Base-by-base conservation (phyloP, 1,284 basidiomycete genomes). In the Marasmius fiardii region DNA sequence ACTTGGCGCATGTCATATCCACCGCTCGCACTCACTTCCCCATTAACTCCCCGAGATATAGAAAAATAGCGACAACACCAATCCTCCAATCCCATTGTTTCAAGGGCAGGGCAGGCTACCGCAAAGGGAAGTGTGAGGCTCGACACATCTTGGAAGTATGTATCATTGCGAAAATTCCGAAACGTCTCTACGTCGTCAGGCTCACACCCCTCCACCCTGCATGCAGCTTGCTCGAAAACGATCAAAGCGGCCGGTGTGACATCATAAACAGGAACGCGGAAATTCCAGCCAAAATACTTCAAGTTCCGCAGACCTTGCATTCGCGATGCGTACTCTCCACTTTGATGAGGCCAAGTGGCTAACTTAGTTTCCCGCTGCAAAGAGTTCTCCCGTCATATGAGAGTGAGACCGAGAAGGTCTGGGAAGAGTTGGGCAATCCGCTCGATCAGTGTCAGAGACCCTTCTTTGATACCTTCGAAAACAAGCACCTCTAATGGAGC, bases 201-300 rank as follows among this genome's bases (percentile, higher is more conserved):
- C 18, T 33, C 48, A 16, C n/a, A 21, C 4, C 23, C 33, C 10
- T 4, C 48, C 18, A 8, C 31, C n/a, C 26, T 14, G 6, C 2
- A 33, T 10, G 28, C 11, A n/a, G n/a, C 28, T 20, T 21, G n/a
- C 50, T 31, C 39, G 23, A 51, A 39, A 39, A 18, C 31, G 7
- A 51, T n/a, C 35, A 51, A 21, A 35, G 23, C 23, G 14, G 34
- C 12, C 11, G 50, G 50, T 8, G 39, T 21, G 18, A 12, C 14
- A 5, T 44, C 28, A 34, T 11, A 33, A 20, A 33, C 4, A 31
- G 11, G n/a, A 23, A 51, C 23, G 4, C 34, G 20, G 21, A 35
- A 51, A 35, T 55, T 55, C 54, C 54, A 55, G 20, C 39, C 31
- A 37, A 55, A 55, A 37, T 51, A 48, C 8, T 21, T 31, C 39